These are phyloP conservation scores for Cucurbita moschata DNA, from an alignment of 306 rosid species.

Conservation along the genomic window DNA sequence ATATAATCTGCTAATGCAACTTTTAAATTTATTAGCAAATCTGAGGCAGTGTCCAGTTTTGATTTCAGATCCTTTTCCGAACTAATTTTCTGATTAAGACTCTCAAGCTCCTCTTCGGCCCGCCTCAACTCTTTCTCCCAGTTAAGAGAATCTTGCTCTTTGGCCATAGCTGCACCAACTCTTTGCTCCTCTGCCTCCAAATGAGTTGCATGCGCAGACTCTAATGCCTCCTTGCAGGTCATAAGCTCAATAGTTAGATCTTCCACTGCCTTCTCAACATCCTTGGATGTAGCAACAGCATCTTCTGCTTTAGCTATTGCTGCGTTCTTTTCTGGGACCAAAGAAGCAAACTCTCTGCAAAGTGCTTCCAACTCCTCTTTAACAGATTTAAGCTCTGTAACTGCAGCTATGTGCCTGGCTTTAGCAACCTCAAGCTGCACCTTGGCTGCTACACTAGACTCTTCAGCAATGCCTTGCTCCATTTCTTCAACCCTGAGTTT, in stretches of 20 bases:
- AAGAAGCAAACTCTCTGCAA: slow-evolving; percentile 56
- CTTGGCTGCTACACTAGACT: slow-evolving; percentile 94
- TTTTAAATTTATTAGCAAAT: slow-evolving; percentile 68
- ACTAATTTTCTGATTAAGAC: slow-evolving; percentile 51
- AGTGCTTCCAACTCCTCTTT: slow-evolving; percentile 68
- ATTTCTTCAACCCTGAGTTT: slow-evolving; percentile 98
- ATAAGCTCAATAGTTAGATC: slow-evolving; percentile 84
- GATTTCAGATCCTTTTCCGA: slow-evolving; percentile 77
- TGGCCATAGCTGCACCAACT: slow-evolving; percentile 83
- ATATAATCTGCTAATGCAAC: slow-evolving; percentile 75
- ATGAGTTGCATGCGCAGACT: slow-evolving; percentile 84
- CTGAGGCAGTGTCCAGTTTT: slow-evolving; percentile 67
- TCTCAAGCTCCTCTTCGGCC: slow-evolving; percentile 78
- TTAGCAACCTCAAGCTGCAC: slow-evolving; percentile 97
- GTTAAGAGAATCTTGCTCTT: slow-evolving; percentile 84
- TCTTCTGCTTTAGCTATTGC: slow-evolving; percentile 77
- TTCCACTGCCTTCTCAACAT: slow-evolving; percentile 85
- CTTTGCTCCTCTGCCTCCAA: slow-evolving; percentile 96
- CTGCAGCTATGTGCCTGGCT: slow-evolving; percentile 67
- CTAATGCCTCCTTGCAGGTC: slow-evolving; percentile 65
- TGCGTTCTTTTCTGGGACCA: slow-evolving; percentile 49
- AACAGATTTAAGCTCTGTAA: slow-evolving; percentile 58
- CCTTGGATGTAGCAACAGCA: slow-evolving; percentile 71
- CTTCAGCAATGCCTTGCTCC: slow-evolving; percentile 98
- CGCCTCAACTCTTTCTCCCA: slow-evolving; percentile 92